Conservation (phyloP, 768 basidiomycete species). For the Rhodosporidiobolus sp. region DNA sequence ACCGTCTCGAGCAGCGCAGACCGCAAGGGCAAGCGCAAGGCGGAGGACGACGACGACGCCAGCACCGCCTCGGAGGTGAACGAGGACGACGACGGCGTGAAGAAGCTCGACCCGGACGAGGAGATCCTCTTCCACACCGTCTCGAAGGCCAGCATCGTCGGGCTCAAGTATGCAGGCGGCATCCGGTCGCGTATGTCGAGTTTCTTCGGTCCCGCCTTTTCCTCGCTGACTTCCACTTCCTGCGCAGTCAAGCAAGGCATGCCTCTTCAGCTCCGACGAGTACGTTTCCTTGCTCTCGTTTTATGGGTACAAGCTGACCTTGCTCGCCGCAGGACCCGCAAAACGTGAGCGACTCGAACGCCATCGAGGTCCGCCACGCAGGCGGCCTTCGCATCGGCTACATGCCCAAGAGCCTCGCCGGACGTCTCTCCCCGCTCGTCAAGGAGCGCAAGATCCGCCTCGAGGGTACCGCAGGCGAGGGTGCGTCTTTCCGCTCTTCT, state of each 20-base stretch:
- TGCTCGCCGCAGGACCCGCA: conserved; percentile 20
- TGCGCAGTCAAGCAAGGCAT: conserved; percentile 21
- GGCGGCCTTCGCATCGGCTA: conserved; percentile 27
- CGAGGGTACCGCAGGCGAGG: background rate
- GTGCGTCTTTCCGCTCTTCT: conserved; percentile 2
- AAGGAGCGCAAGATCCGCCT: conserved; percentile 21
- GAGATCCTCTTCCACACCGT: conserved; percentile 17
- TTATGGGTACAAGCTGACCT: background rate
- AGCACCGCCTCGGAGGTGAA: background rate
- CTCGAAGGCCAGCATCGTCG: conserved; percentile 33
- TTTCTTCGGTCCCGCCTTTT: too few species aligned
- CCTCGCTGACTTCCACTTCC: background rate
- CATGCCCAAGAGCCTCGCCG: conserved; percentile 11
- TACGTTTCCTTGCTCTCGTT: background rate
- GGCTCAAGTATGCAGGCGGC: conserved; percentile 27
- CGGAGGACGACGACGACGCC: background rate
- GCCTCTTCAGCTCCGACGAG: conserved; percentile 25
- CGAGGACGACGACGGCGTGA: background rate
- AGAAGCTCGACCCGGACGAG: conserved; percentile 21
- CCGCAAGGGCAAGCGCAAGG: conserved; percentile 1
- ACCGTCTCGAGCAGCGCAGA: background rate
- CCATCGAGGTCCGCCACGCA: conserved; percentile 30
- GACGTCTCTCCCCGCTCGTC: conserved; percentile 14
- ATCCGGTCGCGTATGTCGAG: conserved; percentile 20
- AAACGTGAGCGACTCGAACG: conserved; percentile 36